Base-by-base conservation (phyloP, 306 rosid genomes). In the Neltuma alba region DNA sequence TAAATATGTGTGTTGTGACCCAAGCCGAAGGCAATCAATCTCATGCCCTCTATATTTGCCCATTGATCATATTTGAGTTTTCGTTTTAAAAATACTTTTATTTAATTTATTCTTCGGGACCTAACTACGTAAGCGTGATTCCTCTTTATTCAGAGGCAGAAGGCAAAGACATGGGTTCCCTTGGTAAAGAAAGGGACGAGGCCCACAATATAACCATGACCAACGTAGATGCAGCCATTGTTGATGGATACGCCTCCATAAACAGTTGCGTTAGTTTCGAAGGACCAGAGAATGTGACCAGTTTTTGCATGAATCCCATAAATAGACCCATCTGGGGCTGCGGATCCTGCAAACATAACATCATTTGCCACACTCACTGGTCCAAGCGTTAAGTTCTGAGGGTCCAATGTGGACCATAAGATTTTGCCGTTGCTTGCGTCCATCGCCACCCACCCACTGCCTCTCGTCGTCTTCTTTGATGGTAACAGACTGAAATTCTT, bases 371-470 rank as follows among this genome's bases (percentile, higher is more conserved):
- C 82, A 20, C 82, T 85, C 0, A 91, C 89, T 2, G 91, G 90
- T 0, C 89, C 91, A 1, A 60, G 37, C 5, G 83, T 58, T 0
- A n/a, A 54, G n/a, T 79, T 58, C 1, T 52, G 79, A 21, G 85
- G 88, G 60, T 85, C 81, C 1, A 82, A 83, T 0, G 70, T 84
- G 34, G 86, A 74, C 92, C 89, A 90, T 15, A 87, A 18, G 30
- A 89, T 72, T 25, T 76, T 68, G n/a, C 94, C 92, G 9, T 50
- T 60, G 12, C 45, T 61, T 0, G 89, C 88, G 28, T 89, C 81
- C 88, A 89, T 61, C 5, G 91, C 93, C 21, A 88, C 88, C 94
- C 97, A 91, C 41, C 88, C 97, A 15, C 92, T 88, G 9, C 80
- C 79, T 12, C n/a, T 79, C 2, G 87, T 79, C 15, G 20, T 80